A percentile compares a stretch with the other conserved stretches of the same genome.
Evolutionary conservation across 1,284 basidiomycete species (phyloP).

Genomic region (Neonothopanus nambi): DNA sequence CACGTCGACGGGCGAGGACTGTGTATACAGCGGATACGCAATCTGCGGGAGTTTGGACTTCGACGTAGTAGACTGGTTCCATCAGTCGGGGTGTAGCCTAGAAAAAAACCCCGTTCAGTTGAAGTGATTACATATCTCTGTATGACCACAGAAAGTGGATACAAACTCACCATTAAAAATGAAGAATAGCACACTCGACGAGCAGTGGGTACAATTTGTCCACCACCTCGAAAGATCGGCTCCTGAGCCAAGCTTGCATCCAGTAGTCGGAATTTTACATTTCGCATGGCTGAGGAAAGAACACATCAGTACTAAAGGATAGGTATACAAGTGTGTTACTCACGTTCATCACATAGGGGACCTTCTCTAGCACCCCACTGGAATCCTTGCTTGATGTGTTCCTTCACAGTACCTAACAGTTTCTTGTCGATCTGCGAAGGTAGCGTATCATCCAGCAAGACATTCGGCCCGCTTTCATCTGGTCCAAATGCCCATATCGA

Average conservation of each 20-base stretch:
- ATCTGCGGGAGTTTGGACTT: constrained; percentile 98
- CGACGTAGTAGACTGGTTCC: constrained; percentile 98
- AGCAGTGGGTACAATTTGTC: constrained; percentile 97
- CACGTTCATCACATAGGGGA: constrained; percentile 96
- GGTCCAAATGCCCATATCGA: constrained; percentile 99
- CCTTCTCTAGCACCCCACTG: constrained; percentile 99
- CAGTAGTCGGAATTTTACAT: constrained; percentile 95
- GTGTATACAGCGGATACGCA: constrained; percentile 98
- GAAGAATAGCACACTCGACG: constrained; percentile 99
- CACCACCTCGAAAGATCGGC: constrained; percentile 96
- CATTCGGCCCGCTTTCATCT: constrained; percentile 92
- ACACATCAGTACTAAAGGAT: constrained; percentile 1
- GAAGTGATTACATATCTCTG: background rate
- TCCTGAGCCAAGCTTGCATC: constrained; percentile 92
- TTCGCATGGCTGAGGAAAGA: constrained; percentile 81
- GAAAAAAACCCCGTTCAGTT: background rate
- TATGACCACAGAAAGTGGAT: background rate
- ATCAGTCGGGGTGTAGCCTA: constrained; percentile 89
- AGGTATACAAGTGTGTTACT: constrained; percentile 37
- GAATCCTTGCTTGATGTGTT: constrained; percentile 98
- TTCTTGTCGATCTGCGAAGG: constrained; percentile 96
- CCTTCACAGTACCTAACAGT: constrained; percentile 84
- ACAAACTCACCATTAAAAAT: constrained; percentile 82
- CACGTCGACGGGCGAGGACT: constrained; percentile 92
- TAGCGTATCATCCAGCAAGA: constrained; percentile 93